Conservation (phyloP, 208 protist species). For the Leishmania tropica region DNA sequence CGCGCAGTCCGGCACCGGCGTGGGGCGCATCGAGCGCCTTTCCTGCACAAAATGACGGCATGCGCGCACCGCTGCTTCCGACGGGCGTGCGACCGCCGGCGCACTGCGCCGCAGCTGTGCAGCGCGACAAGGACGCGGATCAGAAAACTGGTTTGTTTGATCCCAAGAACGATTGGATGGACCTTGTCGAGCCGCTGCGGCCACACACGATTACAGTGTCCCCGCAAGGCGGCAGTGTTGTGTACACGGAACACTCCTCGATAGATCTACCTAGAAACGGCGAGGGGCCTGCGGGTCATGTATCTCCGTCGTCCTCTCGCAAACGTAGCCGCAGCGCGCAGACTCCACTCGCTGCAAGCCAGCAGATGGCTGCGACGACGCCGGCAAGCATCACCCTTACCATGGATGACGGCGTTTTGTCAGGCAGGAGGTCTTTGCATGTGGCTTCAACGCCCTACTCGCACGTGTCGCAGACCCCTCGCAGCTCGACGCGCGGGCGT, state of each 20-base stretch:
- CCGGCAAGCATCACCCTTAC: constrained; percentile 28
- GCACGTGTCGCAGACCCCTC: constrained; percentile 23
- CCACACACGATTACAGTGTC: constrained; percentile 32
- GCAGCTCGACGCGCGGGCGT: constrained; percentile 31
- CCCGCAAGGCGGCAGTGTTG: constrained; percentile 18
- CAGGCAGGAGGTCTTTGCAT: constrained; percentile 14
- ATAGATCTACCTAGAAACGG: background rate
- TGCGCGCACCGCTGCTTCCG: too few species aligned
- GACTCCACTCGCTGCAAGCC: constrained; percentile 2
- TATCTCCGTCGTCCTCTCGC: background rate
- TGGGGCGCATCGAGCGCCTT: too few species aligned
- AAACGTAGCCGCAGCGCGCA: constrained; percentile 23
- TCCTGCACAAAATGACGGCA: background rate
- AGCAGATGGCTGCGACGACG: constrained; percentile 6
- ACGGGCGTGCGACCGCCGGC: background rate
- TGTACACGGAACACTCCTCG: constrained; percentile 21
- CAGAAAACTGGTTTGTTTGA: constrained; percentile 20
- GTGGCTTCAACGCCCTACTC: constrained; percentile 19
- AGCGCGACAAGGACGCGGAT: background rate
- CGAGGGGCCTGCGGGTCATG: background rate
- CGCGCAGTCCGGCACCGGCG: background rate
- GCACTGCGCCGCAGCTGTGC: background rate
- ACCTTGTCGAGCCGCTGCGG: constrained; percentile 33
- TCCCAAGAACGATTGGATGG: constrained; percentile 37
- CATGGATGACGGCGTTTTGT: constrained; percentile 20